Evolutionary conservation across 305 asterid species (phyloP), one percentile per base, ranked within the genome.

Genomic region (Fraxinus sp.): DNA sequence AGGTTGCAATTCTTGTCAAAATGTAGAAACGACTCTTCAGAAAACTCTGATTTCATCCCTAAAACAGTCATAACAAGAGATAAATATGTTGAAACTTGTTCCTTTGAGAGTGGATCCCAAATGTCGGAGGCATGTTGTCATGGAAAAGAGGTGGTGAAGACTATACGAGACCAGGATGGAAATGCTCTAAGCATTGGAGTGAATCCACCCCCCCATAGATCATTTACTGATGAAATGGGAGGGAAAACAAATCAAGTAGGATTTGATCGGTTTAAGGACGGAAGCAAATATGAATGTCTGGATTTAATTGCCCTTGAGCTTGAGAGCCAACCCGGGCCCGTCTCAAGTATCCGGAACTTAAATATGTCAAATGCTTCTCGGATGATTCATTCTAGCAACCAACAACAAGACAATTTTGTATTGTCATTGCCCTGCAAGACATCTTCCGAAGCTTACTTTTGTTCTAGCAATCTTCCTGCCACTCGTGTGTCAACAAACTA

Each of bases 81-180:
- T 80, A 90, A 87, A 71, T 78, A 80, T 41, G 88, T 88, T 2
- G 93, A 89, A 74, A 86, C 90, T 0, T 88, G 95, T 66, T 84
- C 92, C 44, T 87, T 93, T 2, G 94, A 90, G 55, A 82, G 89
- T 74, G 90, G 86, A 39, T 91, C 97, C n/a, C 91, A 85, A 9
- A 75, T 70, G 39, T 78, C 90, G 44, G 88, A 64, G 39, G 64
- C 86, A 0, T 89, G 92, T 78, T 91, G 93, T 85, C 90, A 81
- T 81, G 87, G 86, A 18, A 89, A 83, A 18, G 90, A 75, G 72
- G 77, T 84, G 46, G 87, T 89, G 68, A 87, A 90, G 85, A 89
- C 89, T 72, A 87, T 93, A 78, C 84, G 95, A 81, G 88, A 85
- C 81, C 84, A 87, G 22, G 93, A 93, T 11, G 97, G 98, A 49